These are phyloP conservation scores for Petrea volubilis DNA, from an alignment of 257 asterid species.

Conservation along the genomic window DNA sequence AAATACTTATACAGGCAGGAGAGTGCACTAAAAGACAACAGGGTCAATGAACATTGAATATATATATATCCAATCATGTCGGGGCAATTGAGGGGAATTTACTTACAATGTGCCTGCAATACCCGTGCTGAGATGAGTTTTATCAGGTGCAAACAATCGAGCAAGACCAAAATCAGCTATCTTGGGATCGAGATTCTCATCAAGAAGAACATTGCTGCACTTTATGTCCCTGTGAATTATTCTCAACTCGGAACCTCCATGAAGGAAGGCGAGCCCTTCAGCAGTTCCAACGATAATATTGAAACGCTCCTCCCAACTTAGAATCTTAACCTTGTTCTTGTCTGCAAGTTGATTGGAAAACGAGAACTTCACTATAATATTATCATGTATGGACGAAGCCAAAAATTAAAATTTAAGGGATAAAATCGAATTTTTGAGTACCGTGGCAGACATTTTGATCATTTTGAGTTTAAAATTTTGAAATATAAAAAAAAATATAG, in stretches of 20 bases:
- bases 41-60: no score
- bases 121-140: slow-evolving; percentile 89
- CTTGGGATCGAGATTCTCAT: slow-evolving; percentile 59
- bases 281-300: slow-evolving; percentile 75
- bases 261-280: slow-evolving; percentile 81
- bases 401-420: no score
- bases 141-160: slow-evolving; percentile 70
- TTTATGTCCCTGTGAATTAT: slow-evolving; percentile 89
- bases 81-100: neutral
- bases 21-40: no score
- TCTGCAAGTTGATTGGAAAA: slow-evolving; percentile 38
- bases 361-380: no score
- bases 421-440: no score
- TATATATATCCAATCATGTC: no score
- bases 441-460: no score
- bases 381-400: no score
- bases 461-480: no score
- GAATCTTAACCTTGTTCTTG: slow-evolving; percentile 43
- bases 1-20: no score
- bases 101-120: slow-evolving; percentile 95
- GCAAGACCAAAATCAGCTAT: slow-evolving; percentile 96
- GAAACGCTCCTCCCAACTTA: slow-evolving; percentile 76
- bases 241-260: slow-evolving; percentile 59
- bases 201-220: slow-evolving; percentile 85
- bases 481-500: no score